A percentile compares a stretch with the other conserved stretches of the same genome.
Conservation (phyloP, 2,329 filamentous ascomycete genomes). For the Orbilia javanica region DNA sequence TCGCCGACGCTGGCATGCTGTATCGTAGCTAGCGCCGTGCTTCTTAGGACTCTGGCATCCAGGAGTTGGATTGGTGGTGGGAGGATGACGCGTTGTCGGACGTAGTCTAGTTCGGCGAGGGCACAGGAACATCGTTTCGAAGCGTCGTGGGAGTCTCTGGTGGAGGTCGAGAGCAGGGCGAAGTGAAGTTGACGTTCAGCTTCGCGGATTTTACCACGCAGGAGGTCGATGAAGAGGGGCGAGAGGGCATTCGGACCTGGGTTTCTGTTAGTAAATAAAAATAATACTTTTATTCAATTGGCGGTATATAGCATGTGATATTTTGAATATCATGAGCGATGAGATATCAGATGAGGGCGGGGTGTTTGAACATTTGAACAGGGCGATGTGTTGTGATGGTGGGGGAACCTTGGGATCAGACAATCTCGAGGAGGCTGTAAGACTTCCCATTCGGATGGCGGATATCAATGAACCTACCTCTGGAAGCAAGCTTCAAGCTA, state of each 20-base stretch:
- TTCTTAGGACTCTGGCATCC: slow-evolving; percentile 40
- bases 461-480: slow-evolving; percentile 17
- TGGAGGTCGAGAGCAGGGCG: slow-evolving; percentile 43
- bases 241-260: slow-evolving; percentile 28
- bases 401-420: neutral
- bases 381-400: no score
- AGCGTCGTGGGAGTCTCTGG: slow-evolving; percentile 47
- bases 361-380: no score
- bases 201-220: slow-evolving; percentile 51
- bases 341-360: neutral
- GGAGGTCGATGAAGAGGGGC: slow-evolving; percentile 44
- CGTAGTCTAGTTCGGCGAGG: slow-evolving; percentile 53
- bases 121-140: slow-evolving; percentile 55
- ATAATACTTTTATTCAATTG: no score
- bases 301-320: no score
- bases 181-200: slow-evolving; percentile 56
- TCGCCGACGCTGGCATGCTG: slow-evolving; percentile 24
- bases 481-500: slow-evolving; percentile 33
- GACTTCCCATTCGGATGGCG: neutral
- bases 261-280: no score
- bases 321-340: no score
- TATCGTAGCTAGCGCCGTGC: slow-evolving; percentile 32
- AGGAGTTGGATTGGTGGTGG: slow-evolving; percentile 54
- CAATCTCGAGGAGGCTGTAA: neutral
- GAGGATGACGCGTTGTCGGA: slow-evolving; percentile 43